Evolutionary conservation across 306 rosid species (phyloP).

Genomic region (Lotus japonicus): DNA sequence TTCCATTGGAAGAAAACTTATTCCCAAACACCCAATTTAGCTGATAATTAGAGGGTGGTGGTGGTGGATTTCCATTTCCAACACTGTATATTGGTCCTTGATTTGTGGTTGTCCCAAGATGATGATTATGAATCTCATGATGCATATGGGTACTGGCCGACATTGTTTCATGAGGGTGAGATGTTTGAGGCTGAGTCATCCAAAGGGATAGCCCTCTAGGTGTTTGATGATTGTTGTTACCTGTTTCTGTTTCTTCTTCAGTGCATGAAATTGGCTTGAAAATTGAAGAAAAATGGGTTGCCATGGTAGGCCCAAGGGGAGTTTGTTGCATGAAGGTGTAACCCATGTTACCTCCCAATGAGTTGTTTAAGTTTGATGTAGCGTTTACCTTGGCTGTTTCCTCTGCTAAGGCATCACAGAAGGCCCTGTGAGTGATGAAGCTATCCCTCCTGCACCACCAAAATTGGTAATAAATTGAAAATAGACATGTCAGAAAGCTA

Average conservation of each 20-base stretch:
- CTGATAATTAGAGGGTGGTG: constrained; percentile 31
- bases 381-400: constrained; percentile 82
- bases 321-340: constrained; percentile 43
- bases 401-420: constrained; percentile 91
- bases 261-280: constrained; percentile 53
- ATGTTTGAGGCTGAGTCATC: constrained; percentile 43
- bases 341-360: constrained; percentile 4
- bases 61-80: constrained; percentile 32
- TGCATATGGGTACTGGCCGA: constrained; percentile 19
- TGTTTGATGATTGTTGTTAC: constrained; percentile 22
- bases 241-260: constrained; percentile 14
- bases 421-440: constrained; percentile 87
- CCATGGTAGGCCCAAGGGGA: constrained; percentile 35
- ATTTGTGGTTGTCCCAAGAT: constrained; percentile 21
- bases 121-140: constrained; percentile 36
- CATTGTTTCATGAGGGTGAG: constrained; percentile 29
- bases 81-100: constrained; percentile 2
- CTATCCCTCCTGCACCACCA: constrained; percentile 71
- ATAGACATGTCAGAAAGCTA: neutral
- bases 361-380: constrained; percentile 36
- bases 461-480: neutral
- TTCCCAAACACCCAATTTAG: constrained; percentile 59
- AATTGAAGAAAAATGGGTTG: constrained; percentile 45
- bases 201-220: constrained; percentile 44
- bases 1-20: constrained; percentile 32